Base-by-base conservation (phyloP, 1,139 yeast genomes). In the Yamadazyma jaroonii region DNA sequence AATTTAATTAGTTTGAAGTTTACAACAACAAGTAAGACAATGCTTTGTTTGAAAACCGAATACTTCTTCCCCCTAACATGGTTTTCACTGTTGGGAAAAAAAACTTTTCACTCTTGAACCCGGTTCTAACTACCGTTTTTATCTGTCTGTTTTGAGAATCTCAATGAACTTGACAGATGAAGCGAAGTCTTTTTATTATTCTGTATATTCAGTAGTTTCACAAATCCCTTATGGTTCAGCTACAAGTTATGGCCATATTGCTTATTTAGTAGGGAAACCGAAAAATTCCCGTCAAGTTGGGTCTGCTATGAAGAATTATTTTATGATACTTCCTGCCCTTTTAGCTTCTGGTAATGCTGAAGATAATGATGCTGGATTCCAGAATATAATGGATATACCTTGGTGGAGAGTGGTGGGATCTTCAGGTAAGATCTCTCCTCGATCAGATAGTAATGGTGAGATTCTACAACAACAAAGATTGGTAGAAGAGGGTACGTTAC, bases 331-430 rank as follows among this genome's bases (percentile, higher is more conserved):
- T 1, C 43, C 52, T 8, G 45, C 48, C 27, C 47, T 69, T 12
- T 55, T 56, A 23, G 42, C 31, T 6, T 62, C 53, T 5, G 53
- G 50, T 15, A 23, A 12, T 21, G 23, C 17, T 14, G 55, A 51
- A 21, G 49, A 33, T 36, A 35, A 27, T 20, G 47, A 61, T 22
- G 55, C 67, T 29, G 34, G 24, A 6, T 24, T 31, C 14, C 10
- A 23, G 7, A 14, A 12, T 9, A 31, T 50, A 2, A 57, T 46
- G 1, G 9, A 14, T 14, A 20, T 49, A 13, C 94, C 95, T 1
- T 85, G 95, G 95, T 84, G 92, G 90, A 62, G 95, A 37, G 86
- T 85, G 2, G 62, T 85, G 13, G 73, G 74, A 34, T 65, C 84
- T 12, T 62, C 75, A 13, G 94, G 94, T 0, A 64, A 61, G 24